Evolutionary conservation across 306 rosid species (phyloP).

Genomic region (Cucurbita moschata): DNA sequence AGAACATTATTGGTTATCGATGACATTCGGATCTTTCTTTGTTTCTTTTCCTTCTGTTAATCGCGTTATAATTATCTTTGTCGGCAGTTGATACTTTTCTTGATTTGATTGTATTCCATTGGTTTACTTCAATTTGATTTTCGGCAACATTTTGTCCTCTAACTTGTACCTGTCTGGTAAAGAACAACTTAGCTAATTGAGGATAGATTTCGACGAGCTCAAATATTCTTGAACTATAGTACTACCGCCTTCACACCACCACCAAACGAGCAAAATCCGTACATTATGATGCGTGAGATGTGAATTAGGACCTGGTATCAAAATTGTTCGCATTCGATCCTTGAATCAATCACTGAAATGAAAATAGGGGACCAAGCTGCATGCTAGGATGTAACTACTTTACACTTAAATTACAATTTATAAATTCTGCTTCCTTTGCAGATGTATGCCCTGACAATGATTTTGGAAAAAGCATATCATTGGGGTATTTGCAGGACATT

Average conservation of each 20-base stretch:
- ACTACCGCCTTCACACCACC: not conserved
- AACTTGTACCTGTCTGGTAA: not conserved
- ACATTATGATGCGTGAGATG: not conserved
- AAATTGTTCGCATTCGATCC: not conserved
- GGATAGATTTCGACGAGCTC: not conserved
- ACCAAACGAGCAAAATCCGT: not conserved
- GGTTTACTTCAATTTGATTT: not conserved
- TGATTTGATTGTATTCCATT: not conserved
- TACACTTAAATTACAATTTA: not conserved
- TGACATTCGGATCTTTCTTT: not conserved
- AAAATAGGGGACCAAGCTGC: not conserved
- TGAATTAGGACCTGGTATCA: not conserved
- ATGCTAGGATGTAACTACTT: not conserved
- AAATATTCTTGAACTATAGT: not conserved
- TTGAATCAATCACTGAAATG: not conserved
- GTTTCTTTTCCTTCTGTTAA: not conserved
- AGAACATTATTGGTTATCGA: not conserved
- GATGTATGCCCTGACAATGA: conserved; percentile 24
- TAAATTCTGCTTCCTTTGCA: conserved; percentile 14
- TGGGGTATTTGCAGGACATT: conserved; percentile 22
- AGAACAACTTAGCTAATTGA: not conserved
- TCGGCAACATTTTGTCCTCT: not conserved
- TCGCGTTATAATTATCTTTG: not conserved
- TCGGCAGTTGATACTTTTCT: not conserved
- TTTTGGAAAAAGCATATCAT: conserved; percentile 29